Percentiles rank a stretch among this genome's conserved stretches.
Evolutionary conservation across 345 rosid species (phyloP).

Genomic region (Corymbia maculata): DNA sequence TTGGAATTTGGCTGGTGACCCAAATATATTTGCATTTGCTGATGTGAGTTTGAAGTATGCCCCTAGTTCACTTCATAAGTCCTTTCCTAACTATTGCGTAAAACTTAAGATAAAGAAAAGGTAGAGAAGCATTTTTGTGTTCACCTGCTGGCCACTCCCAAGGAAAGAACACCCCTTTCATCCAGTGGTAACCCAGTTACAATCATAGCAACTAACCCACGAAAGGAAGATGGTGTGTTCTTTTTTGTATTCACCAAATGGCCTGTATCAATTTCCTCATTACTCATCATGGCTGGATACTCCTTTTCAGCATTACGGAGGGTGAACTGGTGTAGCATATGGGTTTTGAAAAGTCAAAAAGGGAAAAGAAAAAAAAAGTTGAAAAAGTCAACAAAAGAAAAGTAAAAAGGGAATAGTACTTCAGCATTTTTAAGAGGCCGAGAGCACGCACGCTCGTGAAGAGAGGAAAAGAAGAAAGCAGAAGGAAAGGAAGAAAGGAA

Average conservation of each 20-base stretch:
- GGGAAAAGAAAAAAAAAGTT: too few species aligned
- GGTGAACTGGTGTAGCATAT: neutral
- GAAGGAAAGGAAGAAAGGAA: too few species aligned
- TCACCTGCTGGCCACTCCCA: neutral
- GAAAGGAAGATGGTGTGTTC: neutral
- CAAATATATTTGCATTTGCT: neutral
- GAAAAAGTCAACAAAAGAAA: too few species aligned
- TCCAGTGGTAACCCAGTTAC: neutral
- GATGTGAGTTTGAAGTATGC: neutral
- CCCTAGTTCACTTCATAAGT: neutral
- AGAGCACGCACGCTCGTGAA: too few species aligned
- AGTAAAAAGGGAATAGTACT: too few species aligned
- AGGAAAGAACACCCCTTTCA: neutral
- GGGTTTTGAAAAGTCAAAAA: too few species aligned
- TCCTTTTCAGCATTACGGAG: neutral
- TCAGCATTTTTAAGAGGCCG: too few species aligned
- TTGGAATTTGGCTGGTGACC: neutral
- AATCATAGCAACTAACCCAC: neutral
- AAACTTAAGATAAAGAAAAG: neutral
- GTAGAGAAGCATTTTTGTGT: neutral
- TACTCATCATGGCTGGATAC: neutral
- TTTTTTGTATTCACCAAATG: neutral
- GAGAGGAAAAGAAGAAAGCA: too few species aligned
- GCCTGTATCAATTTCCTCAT: neutral
- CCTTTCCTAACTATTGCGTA: neutral